phyloP scores from a whole-genome alignment of 2,329 filamentous ascomycete species.

The Fusarium musae region DNA sequence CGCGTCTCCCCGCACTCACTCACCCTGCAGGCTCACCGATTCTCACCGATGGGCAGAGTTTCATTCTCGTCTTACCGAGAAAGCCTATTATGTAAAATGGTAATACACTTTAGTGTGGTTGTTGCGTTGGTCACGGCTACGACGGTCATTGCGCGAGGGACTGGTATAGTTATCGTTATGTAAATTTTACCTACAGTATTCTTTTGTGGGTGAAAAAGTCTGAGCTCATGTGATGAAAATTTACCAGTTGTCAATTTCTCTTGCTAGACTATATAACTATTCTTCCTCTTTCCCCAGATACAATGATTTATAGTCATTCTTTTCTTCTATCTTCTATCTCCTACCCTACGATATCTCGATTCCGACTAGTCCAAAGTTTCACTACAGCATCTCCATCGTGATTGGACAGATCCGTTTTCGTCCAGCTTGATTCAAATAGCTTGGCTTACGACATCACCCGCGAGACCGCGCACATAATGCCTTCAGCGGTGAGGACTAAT shows the following conservation, averaged over 20 bases:
- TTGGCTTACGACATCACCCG: conserved; percentile 31
- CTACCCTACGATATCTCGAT: neutral
- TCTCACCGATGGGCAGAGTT: neutral
- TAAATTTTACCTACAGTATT: conserved; percentile 10
- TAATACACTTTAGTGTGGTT: neutral
- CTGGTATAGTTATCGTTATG: conserved; percentile 1
- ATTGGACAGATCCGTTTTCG: neutral
- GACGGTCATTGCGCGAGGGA: neutral
- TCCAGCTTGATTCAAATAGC: neutral
- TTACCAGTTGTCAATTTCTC: neutral
- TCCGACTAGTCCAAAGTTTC: neutral
- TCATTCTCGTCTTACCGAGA: neutral
- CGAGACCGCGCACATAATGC: neutral
- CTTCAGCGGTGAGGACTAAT: neutral
- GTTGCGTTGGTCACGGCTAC: neutral
- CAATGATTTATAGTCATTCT: neutral
- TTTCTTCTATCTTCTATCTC: neutral
- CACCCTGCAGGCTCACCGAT: neutral
- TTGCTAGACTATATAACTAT: neutral
- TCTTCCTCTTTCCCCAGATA: neutral
- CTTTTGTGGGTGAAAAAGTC: neutral
- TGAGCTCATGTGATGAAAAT: conserved; percentile 2
- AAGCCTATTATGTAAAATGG: neutral
- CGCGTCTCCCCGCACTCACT: neutral
- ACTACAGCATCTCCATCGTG: neutral